Evolutionary conservation across 306 rosid genomes (phyloP).

Genomic region (Carpinus fangiana): DNA sequence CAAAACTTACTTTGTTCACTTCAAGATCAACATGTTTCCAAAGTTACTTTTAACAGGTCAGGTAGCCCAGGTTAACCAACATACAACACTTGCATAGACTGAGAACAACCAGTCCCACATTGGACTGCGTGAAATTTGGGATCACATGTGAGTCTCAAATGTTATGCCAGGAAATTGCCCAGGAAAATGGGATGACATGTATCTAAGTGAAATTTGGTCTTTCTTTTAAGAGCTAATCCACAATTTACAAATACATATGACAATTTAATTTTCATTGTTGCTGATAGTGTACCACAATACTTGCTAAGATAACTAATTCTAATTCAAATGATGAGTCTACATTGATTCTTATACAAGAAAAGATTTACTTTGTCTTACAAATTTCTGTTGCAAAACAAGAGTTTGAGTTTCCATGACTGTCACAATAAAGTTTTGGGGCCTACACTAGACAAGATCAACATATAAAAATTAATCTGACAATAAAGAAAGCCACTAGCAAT

Average conservation of each 20-base stretch:
- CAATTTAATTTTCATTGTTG: neutral
- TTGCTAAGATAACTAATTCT: neutral
- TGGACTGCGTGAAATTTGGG: neutral
- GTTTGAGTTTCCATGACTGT: neutral
- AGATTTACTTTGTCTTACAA: neutral
- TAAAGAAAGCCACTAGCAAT: neutral
- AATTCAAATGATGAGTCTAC: neutral
- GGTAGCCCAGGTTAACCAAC: neutral
- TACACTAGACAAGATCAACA: neutral
- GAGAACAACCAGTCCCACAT: neutral
- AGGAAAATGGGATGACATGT: neutral
- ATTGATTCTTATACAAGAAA: neutral
- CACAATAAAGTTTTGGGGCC: neutral
- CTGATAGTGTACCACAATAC: neutral
- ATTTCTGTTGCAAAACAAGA: too few species aligned
- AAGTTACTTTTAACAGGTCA: neutral
- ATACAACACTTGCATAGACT: neutral
- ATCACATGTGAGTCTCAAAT: neutral
- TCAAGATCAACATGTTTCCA: neutral
- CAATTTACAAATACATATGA: neutral
- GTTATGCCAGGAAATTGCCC: neutral
- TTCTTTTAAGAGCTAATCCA: neutral
- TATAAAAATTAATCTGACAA: neutral
- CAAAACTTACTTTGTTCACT: neutral
- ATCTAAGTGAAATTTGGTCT: too few species aligned